A percentile compares a stretch with the other conserved stretches of the same genome.
phyloP scores from a whole-genome alignment of 495 filamentous ascomycete genomes.

The Trichoderma erinaceum region DNA sequence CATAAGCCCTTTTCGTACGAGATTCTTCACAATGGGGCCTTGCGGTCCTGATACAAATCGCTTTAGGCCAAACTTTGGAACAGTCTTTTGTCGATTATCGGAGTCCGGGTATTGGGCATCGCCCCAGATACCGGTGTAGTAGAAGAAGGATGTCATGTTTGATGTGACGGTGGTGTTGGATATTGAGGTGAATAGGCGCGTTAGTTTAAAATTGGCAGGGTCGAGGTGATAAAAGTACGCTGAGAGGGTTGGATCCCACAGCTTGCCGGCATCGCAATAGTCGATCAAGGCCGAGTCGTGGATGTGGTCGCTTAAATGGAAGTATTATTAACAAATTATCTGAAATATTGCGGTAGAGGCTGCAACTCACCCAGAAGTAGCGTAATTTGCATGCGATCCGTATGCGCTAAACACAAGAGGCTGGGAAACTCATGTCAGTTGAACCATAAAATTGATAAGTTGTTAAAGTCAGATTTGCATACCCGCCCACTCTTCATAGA shows the following conservation, averaged over 20 bases:
- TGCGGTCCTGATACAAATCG: constrained; percentile 15
- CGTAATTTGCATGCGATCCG: constrained; percentile 17
- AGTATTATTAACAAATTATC: constrained; percentile 13
- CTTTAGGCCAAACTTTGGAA: constrained; percentile 16
- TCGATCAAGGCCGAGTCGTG: constrained; percentile 15
- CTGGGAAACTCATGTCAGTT: background rate
- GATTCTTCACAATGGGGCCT: constrained; percentile 14
- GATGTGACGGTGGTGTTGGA: background rate
- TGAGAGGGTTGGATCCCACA: constrained; percentile 16
- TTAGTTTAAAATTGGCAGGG: constrained; percentile 8
- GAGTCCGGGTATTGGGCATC: constrained; percentile 15
- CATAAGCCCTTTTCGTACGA: constrained; percentile 13
- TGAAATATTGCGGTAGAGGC: background rate
- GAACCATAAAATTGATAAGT: background rate
- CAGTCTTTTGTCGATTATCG: constrained; percentile 15
- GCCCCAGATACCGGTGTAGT: constrained; percentile 16
- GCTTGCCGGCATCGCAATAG: constrained; percentile 15
- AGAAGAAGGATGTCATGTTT: constrained; percentile 17
- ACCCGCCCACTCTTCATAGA: constrained; percentile 13
- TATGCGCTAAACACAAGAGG: constrained; percentile 18
- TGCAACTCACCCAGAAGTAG: constrained; percentile 14
- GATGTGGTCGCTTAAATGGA: constrained; percentile 7
- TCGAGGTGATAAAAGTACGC: constrained; percentile 17
- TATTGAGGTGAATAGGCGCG: constrained; percentile 5
- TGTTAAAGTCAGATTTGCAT: background rate